phyloP scores from a whole-genome alignment of 2,329 filamentous ascomycete species.

The Aureobasidium uvarum region DNA sequence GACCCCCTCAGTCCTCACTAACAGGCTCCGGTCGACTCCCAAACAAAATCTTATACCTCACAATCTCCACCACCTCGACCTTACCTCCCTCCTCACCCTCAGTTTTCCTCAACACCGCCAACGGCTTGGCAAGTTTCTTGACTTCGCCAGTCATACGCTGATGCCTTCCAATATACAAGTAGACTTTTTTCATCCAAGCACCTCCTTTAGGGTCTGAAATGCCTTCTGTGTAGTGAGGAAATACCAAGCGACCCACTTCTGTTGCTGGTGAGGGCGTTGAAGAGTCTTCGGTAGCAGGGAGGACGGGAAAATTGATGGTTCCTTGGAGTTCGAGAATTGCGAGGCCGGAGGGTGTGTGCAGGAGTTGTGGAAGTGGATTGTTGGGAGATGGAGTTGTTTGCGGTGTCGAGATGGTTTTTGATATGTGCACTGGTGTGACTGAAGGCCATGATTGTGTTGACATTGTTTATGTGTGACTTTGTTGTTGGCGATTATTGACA shows the following conservation, averaged over 20 bases:
- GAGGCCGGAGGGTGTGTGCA: slow-evolving; percentile 85
- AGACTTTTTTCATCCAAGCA: slow-evolving; percentile 85
- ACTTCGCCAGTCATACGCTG: slow-evolving; percentile 88
- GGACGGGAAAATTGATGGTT: slow-evolving; percentile 70
- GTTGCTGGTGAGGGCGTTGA: slow-evolving; percentile 42
- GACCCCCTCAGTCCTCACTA: slow-evolving; percentile 34
- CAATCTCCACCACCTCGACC: slow-evolving; percentile 81
- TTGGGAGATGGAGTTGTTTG: slow-evolving; percentile 5
- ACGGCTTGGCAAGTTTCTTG: slow-evolving; percentile 74
- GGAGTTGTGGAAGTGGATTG: slow-evolving; percentile 72
- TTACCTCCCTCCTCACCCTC: slow-evolving; percentile 45
- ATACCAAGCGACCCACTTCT: slow-evolving; percentile 69
- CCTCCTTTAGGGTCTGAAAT: slow-evolving; percentile 51
- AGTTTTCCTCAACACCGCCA: slow-evolving; percentile 68
- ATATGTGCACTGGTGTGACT: slow-evolving; percentile 13
- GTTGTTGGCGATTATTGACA: neutral
- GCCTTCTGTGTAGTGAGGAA: slow-evolving; percentile 68
- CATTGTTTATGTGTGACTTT: neutral
- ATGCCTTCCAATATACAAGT: slow-evolving; percentile 83
- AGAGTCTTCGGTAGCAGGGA: slow-evolving; percentile 33
- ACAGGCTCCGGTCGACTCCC: slow-evolving; percentile 82
- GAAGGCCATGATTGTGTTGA: slow-evolving; percentile 4
- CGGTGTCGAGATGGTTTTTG: neutral
- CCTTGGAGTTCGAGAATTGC: slow-evolving; percentile 92
- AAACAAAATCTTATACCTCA: slow-evolving; percentile 86